A percentile compares a stretch with the other conserved stretches of the same genome.
phyloP scores from a whole-genome alignment of 495 filamentous ascomycete species.

The Pseudomonodictys pantanalensis region DNA sequence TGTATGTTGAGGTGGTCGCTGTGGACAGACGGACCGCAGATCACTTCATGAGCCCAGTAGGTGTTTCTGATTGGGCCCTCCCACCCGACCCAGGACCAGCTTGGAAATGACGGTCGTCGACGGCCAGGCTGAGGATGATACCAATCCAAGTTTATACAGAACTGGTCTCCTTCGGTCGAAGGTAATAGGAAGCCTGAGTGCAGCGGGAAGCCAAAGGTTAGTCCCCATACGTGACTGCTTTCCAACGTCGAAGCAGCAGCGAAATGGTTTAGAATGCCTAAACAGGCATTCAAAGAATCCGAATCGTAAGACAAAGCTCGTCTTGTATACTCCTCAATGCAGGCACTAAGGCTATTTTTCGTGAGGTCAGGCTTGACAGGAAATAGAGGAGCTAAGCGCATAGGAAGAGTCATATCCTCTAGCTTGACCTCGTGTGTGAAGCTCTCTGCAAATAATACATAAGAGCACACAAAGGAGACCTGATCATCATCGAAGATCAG shows the following conservation, averaged over 20 bases:
- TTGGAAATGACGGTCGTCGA: neutral
- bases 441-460: neutral
- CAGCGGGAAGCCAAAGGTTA: neutral
- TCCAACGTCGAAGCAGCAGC: neutral
- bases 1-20: too few species aligned
- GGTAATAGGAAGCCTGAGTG: too few species aligned
- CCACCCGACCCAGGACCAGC: neutral
- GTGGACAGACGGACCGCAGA: too few species aligned
- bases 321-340: neutral
- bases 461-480: conserved; percentile 6
- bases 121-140: neutral
- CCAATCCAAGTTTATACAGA: too few species aligned
- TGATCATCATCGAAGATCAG: conserved; percentile 20
- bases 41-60: neutral
- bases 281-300: neutral
- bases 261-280: neutral
- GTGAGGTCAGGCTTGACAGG: neutral
- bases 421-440: neutral
- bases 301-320: neutral
- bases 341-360: neutral
- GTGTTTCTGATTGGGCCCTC: neutral
- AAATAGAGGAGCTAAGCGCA: neutral
- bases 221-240: neutral
- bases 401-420: neutral
- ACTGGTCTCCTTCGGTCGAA: too few species aligned